A percentile compares a stretch with the other conserved stretches of the same genome.
Evolutionary conservation across 1,284 basidiomycete species (phyloP).

Genomic region (Tilletia caries): DNA sequence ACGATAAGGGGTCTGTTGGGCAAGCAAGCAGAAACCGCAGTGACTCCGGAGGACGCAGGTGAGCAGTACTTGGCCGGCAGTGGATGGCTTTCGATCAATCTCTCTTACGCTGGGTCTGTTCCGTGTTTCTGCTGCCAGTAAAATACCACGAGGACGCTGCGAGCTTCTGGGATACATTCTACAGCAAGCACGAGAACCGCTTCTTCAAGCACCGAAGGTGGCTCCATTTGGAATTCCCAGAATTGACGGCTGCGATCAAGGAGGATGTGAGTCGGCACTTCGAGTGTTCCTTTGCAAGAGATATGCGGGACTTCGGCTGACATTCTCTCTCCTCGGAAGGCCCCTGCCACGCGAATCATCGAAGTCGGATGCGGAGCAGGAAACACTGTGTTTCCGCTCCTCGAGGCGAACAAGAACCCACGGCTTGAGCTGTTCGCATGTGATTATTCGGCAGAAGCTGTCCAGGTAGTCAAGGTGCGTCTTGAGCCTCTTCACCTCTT

Average conservation of each 20-base stretch:
- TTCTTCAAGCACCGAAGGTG: slow-evolving; percentile 53
- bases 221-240: slow-evolving; percentile 50
- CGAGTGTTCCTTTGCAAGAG: not conserved
- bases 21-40: slow-evolving; percentile 36
- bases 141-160: slow-evolving; percentile 37
- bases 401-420: slow-evolving; percentile 78
- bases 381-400: slow-evolving; percentile 85
- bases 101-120: not conserved
- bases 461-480: slow-evolving; percentile 79
- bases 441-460: slow-evolving; percentile 84
- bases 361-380: slow-evolving; percentile 62
- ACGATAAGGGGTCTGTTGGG: slow-evolving; percentile 29
- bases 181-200: slow-evolving; percentile 42
- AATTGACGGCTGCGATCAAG: slow-evolving; percentile 38
- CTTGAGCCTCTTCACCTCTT: slow-evolving; percentile 29
- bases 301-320: not conserved
- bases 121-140: slow-evolving; percentile 10
- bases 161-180: slow-evolving; percentile 47
- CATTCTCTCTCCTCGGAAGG: slow-evolving; percentile 8
- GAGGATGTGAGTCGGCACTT: slow-evolving; percentile 21
- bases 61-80: not conserved
- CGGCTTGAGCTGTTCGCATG: slow-evolving; percentile 72
- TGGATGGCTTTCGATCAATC: not conserved
- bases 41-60: slow-evolving; percentile 33
- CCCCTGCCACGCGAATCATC: slow-evolving; percentile 30